Evolutionary conservation across 352 stramenopile species (phyloP).

Genomic region (Pythium dissimile): DNA sequence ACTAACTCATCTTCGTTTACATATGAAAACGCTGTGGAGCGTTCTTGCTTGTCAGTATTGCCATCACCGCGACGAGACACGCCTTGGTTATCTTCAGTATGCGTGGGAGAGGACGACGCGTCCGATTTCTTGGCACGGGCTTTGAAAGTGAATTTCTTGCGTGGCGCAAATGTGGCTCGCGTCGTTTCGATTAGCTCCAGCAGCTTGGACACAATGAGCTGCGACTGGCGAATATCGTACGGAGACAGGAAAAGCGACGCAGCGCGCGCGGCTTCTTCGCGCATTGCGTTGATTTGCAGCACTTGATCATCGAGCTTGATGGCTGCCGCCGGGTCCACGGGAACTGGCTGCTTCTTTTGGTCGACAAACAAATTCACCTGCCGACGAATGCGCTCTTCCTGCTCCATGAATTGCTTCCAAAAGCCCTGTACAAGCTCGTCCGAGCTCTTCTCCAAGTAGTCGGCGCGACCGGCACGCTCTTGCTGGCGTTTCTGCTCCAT

Average conservation of each 20-base stretch:
- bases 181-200: constrained; percentile 66
- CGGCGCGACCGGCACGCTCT: constrained; percentile 21
- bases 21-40: constrained; percentile 4
- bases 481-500: constrained; percentile 28
- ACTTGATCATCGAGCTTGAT: constrained; percentile 53
- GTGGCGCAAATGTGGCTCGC: constrained; percentile 57
- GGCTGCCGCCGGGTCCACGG: constrained; percentile 34
- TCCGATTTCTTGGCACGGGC: constrained; percentile 10
- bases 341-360: constrained; percentile 51
- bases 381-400: constrained; percentile 50
- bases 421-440: constrained; percentile 60
- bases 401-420: constrained; percentile 52
- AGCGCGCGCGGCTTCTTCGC: constrained; percentile 52
- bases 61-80: constrained; percentile 14
- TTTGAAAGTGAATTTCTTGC: constrained; percentile 85
- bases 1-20: constrained; percentile 53
- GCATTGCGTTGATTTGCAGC: constrained; percentile 45
- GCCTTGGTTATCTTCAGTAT: neutral
- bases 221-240: constrained; percentile 83
- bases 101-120: neutral
- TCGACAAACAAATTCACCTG: constrained; percentile 51
- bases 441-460: constrained; percentile 35
- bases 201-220: constrained; percentile 60
- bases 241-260: constrained; percentile 79
- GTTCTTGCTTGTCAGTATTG: neutral